These are phyloP conservation scores for Mycosarcoma mackinlayi DNA, from an alignment of 1,284 basidiomycete species.

Conservation along the genomic window DNA sequence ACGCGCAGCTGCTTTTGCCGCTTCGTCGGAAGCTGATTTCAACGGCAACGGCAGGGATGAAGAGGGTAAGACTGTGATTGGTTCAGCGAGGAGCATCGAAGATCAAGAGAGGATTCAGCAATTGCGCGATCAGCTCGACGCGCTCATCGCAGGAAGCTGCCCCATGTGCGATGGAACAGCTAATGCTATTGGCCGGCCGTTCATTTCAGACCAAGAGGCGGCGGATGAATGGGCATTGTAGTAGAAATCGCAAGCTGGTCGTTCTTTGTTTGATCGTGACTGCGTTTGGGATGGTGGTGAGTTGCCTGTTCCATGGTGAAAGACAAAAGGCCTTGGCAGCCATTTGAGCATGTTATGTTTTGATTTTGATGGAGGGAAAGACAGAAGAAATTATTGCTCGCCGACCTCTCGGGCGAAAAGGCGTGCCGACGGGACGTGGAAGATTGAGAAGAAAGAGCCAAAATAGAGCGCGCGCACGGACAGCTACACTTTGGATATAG, in stretches of 20 bases:
- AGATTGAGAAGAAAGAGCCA: constrained; percentile 9
- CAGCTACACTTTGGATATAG: too few relatives aligned
- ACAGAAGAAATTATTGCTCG: too few relatives aligned
- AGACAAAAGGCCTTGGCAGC: too few relatives aligned
- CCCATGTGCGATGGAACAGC: constrained; percentile 60
- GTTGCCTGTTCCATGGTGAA: too few relatives aligned
- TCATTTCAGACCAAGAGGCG: constrained; percentile 51
- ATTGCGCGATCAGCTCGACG: constrained; percentile 61
- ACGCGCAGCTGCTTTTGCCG: constrained; percentile 20
- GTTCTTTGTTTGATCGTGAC: not conserved
- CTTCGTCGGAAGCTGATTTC: constrained; percentile 9
- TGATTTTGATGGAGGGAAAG: too few relatives aligned
- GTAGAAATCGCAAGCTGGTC: not conserved
- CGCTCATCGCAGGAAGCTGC: constrained; percentile 63
- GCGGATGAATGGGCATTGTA: constrained; percentile 55
- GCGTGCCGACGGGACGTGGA: constrained; percentile 3
- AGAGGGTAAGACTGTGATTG: constrained; percentile 7
- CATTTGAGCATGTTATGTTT: too few relatives aligned
- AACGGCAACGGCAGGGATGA: not conserved
- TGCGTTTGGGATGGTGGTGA: not conserved
- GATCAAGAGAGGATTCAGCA: constrained; percentile 57
- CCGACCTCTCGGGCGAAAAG: constrained; percentile 15
- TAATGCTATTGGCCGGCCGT: constrained; percentile 54
- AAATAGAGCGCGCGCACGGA: constrained; percentile 15
- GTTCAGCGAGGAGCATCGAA: constrained; percentile 32